phyloP scores from a whole-genome alignment of 768 basidiomycete species.

The Kwoniella dejecticola region DNA sequence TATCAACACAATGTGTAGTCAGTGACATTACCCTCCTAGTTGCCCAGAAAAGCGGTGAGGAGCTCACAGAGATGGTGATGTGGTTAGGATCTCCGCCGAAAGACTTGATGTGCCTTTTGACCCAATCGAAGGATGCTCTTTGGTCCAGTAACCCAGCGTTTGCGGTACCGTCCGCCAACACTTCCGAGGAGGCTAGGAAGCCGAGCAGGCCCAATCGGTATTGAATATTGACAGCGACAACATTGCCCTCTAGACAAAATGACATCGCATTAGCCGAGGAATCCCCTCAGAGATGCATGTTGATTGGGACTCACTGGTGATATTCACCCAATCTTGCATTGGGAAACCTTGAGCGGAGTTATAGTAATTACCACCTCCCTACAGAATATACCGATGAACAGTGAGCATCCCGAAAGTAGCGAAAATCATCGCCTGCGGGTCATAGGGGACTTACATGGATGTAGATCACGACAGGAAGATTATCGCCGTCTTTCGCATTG shows the following conservation, averaged over 20 bases:
- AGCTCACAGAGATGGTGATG: slow-evolving; percentile 30
- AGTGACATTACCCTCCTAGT: too few species aligned
- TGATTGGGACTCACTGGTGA: slow-evolving; percentile 20
- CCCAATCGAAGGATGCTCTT: slow-evolving; percentile 58
- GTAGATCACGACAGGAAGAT: slow-evolving; percentile 59
- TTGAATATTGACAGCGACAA: slow-evolving; percentile 46
- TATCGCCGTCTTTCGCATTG: slow-evolving; percentile 51
- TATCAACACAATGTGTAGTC: not conserved
- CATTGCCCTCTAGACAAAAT: slow-evolving; percentile 12
- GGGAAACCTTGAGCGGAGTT: slow-evolving; percentile 60
- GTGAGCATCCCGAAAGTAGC: not conserved
- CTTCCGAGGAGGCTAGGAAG: slow-evolving; percentile 53
- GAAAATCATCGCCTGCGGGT: not conserved
- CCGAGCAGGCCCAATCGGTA: slow-evolving; percentile 42
- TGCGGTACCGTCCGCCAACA: slow-evolving; percentile 57
- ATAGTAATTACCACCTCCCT: slow-evolving; percentile 57
- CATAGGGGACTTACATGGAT: slow-evolving; percentile 51
- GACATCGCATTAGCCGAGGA: not conserved
- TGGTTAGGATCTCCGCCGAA: slow-evolving; percentile 42
- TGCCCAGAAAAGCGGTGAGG: not conserved
- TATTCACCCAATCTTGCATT: slow-evolving; percentile 60
- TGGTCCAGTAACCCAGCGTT: slow-evolving; percentile 60
- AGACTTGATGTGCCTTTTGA: slow-evolving; percentile 55
- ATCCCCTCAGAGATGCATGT: not conserved
- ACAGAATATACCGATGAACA: not conserved